phyloP scores from a whole-genome alignment of 768 basidiomycete species.

The Hydnomerulius pinastri region DNA sequence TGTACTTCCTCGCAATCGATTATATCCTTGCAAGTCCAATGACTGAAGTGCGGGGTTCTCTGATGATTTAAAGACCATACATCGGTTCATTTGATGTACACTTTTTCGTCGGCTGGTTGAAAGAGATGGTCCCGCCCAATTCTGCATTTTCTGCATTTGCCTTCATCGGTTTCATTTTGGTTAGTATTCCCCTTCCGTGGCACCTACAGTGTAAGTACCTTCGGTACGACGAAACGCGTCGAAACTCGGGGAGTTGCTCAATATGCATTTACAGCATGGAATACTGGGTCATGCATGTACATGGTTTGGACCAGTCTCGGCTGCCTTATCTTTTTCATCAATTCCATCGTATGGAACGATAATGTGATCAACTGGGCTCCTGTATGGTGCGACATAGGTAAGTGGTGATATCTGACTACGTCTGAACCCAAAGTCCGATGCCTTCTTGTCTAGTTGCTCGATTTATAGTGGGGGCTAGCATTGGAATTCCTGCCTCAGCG shows the following conservation, averaged over 20 bases:
- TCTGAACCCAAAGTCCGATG: not conserved
- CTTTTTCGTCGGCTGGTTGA: too few relatives aligned
- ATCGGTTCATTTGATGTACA: too few relatives aligned
- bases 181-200: slow-evolving; percentile 48
- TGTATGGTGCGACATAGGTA: slow-evolving; percentile 61
- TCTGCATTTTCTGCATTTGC: slow-evolving; percentile 32
- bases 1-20: too few relatives aligned
- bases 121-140: slow-evolving; percentile 15
- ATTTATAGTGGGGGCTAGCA: slow-evolving; percentile 44
- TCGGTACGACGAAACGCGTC: not conserved
- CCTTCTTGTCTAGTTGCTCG: slow-evolving; percentile 37
- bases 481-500: slow-evolving; percentile 54
- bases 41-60: too few relatives aligned
- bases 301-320: slow-evolving; percentile 35
- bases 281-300: slow-evolving; percentile 34
- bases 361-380: slow-evolving; percentile 35
- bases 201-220: slow-evolving; percentile 43
- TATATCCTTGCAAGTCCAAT: too few relatives aligned
- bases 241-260: not conserved
- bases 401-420: not conserved
- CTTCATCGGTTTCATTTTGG: slow-evolving; percentile 40
- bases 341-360: slow-evolving; percentile 41
- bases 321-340: slow-evolving; percentile 34
- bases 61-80: too few relatives aligned
- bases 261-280: slow-evolving; percentile 20